A percentile compares a stretch with the other conserved stretches of the same genome.
These are phyloP conservation scores for Trypanosoma rangeli DNA, from an alignment of 208 protist genomes.

Conservation along the genomic window DNA sequence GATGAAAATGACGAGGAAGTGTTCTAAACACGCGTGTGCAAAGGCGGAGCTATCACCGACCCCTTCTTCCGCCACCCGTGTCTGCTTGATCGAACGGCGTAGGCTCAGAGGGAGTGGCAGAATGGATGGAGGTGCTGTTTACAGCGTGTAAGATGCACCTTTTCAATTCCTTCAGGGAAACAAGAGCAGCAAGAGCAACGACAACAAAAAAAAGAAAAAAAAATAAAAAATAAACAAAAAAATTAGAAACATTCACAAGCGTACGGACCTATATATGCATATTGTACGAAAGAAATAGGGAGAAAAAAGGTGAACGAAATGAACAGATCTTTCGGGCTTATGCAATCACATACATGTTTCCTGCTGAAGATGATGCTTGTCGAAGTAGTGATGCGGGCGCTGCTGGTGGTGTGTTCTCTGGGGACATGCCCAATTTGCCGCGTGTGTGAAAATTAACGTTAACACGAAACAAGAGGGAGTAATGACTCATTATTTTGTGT, in stretches of 20 bases:
- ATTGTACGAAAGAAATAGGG: neutral
- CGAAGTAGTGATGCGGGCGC: neutral
- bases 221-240: neutral
- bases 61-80: neutral
- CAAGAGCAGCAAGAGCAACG: neutral
- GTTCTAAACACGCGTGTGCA: conserved; percentile 32
- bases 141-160: neutral
- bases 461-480: neutral
- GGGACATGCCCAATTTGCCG: neutral
- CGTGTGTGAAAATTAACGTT: conserved; percentile 15
- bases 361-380: neutral
- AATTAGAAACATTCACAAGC: neutral
- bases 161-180: neutral
- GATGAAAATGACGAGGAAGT: conserved; percentile 21
- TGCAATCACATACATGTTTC: neutral
- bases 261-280: neutral
- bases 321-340: neutral
- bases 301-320: neutral
- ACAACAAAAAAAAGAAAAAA: neutral
- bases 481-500: neutral
- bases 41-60: neutral
- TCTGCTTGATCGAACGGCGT: neutral
- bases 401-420: neutral
- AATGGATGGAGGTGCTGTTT: neutral
- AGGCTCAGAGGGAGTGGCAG: neutral